phyloP scores from a whole-genome alignment of 176 grass and related monocot genomes.

The Alopecurus myosuroides region DNA sequence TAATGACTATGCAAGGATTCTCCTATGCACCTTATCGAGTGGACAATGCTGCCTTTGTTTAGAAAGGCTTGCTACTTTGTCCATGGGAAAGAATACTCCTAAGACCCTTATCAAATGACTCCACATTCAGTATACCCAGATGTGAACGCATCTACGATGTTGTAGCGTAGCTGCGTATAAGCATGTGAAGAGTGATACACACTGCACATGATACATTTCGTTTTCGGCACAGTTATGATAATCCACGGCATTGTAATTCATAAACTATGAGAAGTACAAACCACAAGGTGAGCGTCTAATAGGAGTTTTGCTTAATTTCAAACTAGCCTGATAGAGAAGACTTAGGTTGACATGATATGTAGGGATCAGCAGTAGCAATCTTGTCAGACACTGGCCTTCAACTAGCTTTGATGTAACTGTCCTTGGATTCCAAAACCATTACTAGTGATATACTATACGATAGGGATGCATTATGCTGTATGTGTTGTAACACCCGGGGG shows the following conservation, averaged over 20 bases:
- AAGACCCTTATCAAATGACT: too few species aligned
- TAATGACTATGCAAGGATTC: too few species aligned
- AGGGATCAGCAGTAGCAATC: conserved; percentile 11
- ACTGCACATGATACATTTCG: background rate
- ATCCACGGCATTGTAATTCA: background rate
- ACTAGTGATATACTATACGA: background rate
- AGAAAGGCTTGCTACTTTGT: too few species aligned
- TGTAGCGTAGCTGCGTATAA: too few species aligned
- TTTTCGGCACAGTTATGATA: background rate
- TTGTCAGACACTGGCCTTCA: conserved; percentile 19
- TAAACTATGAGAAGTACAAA: background rate
- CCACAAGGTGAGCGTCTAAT: background rate
- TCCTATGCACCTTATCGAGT: too few species aligned
- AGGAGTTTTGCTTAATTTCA: background rate
- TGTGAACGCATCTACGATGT: too few species aligned
- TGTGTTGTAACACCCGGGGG: too few species aligned
- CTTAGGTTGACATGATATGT: conserved; percentile 1
- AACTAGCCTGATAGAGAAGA: conserved; percentile 4
- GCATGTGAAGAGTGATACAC: background rate
- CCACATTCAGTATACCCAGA: too few species aligned
- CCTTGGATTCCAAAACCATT: background rate
- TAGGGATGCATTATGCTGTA: background rate
- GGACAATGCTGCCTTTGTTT: too few species aligned
- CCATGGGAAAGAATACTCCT: too few species aligned
- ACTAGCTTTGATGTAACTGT: conserved; percentile 9